Base-by-base conservation (phyloP, 2,329 filamentous ascomycete genomes). In the Trichophyton verrucosum region DNA sequence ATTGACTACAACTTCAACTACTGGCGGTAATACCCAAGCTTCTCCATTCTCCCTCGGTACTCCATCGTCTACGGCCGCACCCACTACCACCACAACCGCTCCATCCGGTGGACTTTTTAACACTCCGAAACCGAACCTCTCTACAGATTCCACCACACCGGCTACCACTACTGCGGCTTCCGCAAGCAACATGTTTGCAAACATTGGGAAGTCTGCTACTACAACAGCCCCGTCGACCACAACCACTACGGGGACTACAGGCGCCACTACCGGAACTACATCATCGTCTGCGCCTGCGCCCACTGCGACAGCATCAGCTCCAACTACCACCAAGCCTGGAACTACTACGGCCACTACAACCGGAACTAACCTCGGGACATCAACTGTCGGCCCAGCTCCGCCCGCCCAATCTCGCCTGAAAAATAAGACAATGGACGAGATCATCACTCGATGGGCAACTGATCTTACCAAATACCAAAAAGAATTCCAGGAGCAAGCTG, bases 381-480 rank as follows among this genome's bases (percentile, higher is more conserved):
- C 91, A 1, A 95, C 89, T 2, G 80, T 84, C 38, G 91, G 91
- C 0, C 90, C 91, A 1, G 79, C 86, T 2, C 92, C 94, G 15
- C 86, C 91, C 61, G 76, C 80, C 1, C 85, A 95, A 68, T 94
- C 92, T 3, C 87, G 94, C 30, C 80, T 99, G 42, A 96, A 96
- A 79, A 96, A 96, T 75, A 97, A 96, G 77, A 96, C 92, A 0
- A 96, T 99, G 88, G 94, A 99, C 70, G 94, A 99, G 72, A 96
- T 99, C 65, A 91, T 99, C 66, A 96, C 90, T 3, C 86, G 91
- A 36, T 99, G 94, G 94, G 94, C 94, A 1, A 90, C 91, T 0
- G 94, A 97, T 70, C 79, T 99, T 57, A 88, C 91, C 59, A 95
- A 95, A 70, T 96, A 99, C 71, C 92, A 97, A 70, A 95, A 96